These are phyloP conservation scores for Biancaea sappan DNA, from an alignment of 306 rosid species.

Conservation along the genomic window DNA sequence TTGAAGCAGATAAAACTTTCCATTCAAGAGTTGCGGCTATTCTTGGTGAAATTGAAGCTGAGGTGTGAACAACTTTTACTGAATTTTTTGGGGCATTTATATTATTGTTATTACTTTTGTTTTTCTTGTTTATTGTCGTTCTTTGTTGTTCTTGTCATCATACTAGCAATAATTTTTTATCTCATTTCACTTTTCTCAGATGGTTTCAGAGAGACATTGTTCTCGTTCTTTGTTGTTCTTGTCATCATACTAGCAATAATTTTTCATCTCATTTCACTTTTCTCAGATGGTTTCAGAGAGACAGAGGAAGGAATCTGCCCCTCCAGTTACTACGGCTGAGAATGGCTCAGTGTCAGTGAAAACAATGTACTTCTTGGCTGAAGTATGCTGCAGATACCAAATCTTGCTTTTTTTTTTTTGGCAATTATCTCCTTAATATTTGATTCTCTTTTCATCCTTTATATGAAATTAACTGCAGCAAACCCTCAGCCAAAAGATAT, in stretches of 20 bases:
- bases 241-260: constrained; percentile 13
- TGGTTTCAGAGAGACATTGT: too few relatives aligned
- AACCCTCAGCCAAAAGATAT: not conserved
- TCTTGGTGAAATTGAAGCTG: constrained; percentile 91
- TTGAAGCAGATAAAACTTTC: constrained; percentile 86
- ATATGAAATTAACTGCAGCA: not conserved
- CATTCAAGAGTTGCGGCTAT: constrained; percentile 91
- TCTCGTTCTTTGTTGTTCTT: constrained; percentile 24
- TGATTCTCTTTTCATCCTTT: not conserved
- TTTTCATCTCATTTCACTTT: constrained; percentile 39
- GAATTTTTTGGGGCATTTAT: constrained; percentile 11
- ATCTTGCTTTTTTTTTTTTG: constrained; percentile 11
- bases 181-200: too few relatives aligned
- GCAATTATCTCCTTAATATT: not conserved
- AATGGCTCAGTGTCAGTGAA: constrained; percentile 65
- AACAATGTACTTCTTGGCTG: constrained; percentile 89
- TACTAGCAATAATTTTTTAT: constrained; percentile 29
- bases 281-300: constrained; percentile 93
- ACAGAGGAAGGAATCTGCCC: constrained; percentile 97
- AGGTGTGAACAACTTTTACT: constrained; percentile 60
- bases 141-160: constrained; percentile 18
- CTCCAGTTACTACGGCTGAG: constrained; percentile 67
- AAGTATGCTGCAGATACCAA: constrained; percentile 58
- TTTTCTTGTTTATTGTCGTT: constrained; percentile 26
- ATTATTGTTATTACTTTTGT: not conserved